A percentile compares a stretch with the other conserved stretches of the same genome.
These are phyloP conservation scores for Hericium rajendrae DNA, from an alignment of 768 basidiomycete species.

Conservation along the genomic window DNA sequence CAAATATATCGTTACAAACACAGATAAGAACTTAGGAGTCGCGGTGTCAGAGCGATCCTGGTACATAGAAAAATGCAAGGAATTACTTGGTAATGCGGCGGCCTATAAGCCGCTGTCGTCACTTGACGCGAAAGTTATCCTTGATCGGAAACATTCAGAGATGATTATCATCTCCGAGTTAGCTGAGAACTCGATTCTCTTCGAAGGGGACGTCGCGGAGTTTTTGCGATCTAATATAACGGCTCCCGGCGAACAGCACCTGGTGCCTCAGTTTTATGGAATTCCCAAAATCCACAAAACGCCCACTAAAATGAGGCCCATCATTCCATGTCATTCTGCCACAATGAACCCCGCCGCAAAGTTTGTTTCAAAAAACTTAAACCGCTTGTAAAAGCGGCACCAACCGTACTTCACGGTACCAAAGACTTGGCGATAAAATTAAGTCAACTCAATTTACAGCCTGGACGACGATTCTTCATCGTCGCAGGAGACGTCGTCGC, in stretches of 20 bases:
- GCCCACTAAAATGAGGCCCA: slow-evolving; percentile 21
- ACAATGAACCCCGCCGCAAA: slow-evolving; percentile 22
- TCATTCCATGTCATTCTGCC: slow-evolving; percentile 25
- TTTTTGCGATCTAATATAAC: not conserved
- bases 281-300: slow-evolving; percentile 29
- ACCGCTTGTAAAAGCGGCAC: slow-evolving; percentile 20
- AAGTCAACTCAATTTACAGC: slow-evolving; percentile 13
- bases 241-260: not conserved
- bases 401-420: slow-evolving; percentile 22
- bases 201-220: not conserved
- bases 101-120: not conserved
- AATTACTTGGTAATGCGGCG: not conserved
- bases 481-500: slow-evolving; percentile 23
- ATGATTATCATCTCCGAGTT: not conserved
- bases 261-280: slow-evolving; percentile 16
- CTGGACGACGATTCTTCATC: slow-evolving; percentile 12
- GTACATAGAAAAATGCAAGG: not conserved
- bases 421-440: slow-evolving; percentile 26
- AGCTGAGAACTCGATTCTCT: not conserved
- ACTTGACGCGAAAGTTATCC: not conserved
- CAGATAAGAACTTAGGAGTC: not conserved
- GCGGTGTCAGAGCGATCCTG: not conserved
- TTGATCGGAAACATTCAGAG: not conserved
- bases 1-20: not conserved
- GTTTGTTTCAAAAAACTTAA: slow-evolving; percentile 24